phyloP scores from a whole-genome alignment of 1,284 basidiomycete species.

The Ustilago xerochloae region DNA sequence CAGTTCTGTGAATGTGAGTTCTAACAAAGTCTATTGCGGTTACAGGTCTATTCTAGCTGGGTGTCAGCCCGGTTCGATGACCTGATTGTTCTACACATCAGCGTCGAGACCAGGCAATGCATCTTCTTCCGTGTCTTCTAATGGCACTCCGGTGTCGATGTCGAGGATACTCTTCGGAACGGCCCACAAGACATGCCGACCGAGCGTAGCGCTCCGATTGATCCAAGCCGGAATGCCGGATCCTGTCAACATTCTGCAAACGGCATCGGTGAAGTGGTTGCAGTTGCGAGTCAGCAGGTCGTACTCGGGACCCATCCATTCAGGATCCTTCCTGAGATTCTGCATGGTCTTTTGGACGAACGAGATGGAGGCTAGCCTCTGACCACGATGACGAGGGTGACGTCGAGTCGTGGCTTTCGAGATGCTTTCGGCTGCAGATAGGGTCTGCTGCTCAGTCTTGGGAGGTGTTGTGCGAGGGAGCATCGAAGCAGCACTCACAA shows the following conservation, averaged over 20 bases:
- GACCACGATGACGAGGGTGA: slow-evolving; percentile 16
- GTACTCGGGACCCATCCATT: slow-evolving; percentile 25
- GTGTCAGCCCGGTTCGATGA: too few species aligned
- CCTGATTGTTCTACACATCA: background rate
- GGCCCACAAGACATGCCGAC: slow-evolving; percentile 7
- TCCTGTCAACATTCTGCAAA: slow-evolving; percentile 55
- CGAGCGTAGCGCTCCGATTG: slow-evolving; percentile 39
- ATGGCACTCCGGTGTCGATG: slow-evolving; percentile 6
- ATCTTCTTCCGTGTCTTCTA: too few species aligned
- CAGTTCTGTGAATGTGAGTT: too few species aligned
- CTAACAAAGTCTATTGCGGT: background rate
- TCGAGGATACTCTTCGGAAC: slow-evolving; percentile 18
- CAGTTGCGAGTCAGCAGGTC: slow-evolving; percentile 54
- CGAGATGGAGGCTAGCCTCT: background rate
- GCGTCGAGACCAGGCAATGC: too few species aligned
- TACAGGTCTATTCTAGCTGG: background rate
- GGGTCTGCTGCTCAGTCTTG: background rate
- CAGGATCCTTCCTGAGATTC: slow-evolving; percentile 13
- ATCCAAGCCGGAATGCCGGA: slow-evolving; percentile 53
- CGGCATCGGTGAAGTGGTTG: slow-evolving; percentile 62
- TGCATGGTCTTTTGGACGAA: slow-evolving; percentile 7
- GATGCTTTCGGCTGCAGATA: background rate
- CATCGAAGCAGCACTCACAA: background rate
- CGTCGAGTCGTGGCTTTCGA: background rate
- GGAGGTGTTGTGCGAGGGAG: background rate